These are phyloP conservation scores for Aphanomyces euteiches DNA, from an alignment of 352 stramenopile species.

Conservation along the genomic window DNA sequence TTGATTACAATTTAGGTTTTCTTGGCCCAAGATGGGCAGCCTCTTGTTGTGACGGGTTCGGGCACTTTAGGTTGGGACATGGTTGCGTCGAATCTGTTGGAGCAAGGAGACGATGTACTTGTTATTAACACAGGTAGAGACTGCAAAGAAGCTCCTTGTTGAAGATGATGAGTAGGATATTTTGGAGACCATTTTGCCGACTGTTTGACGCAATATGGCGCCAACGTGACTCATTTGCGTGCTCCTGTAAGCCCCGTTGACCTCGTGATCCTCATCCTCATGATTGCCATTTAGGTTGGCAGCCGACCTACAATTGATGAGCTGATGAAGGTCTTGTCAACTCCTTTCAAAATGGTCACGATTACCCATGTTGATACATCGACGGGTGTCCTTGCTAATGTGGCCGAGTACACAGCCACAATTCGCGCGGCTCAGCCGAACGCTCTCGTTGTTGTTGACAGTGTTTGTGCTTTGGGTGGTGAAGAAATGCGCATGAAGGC, in stretches of 20 bases:
- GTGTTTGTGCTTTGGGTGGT: constrained; percentile 62
- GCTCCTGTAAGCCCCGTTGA: constrained; percentile 37
- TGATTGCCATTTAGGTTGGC: constrained; percentile 39
- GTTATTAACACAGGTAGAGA: constrained; percentile 59
- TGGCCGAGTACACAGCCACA: constrained; percentile 52
- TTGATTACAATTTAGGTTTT: constrained; percentile 39
- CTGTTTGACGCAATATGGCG: constrained; percentile 65
- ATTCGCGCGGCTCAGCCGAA: constrained; percentile 60
- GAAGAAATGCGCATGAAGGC: constrained; percentile 78
- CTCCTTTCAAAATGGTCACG: constrained; percentile 59
- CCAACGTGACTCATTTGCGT: constrained; percentile 55
- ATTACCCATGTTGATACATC: constrained; percentile 81
- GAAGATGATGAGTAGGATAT: constrained; percentile 40
- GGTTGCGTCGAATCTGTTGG: constrained; percentile 70
- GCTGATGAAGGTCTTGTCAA: constrained; percentile 44
- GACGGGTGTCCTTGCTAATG: constrained; percentile 57
- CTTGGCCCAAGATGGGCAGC: constrained; percentile 62
- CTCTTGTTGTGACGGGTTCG: constrained; percentile 61
- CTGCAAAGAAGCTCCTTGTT: too few relatives aligned
- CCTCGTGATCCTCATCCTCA: too few relatives aligned
- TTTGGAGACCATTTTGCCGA: constrained; percentile 71
- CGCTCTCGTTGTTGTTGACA: constrained; percentile 62
- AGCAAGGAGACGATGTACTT: constrained; percentile 58
- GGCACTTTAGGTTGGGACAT: constrained; percentile 77
- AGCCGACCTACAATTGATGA: constrained; percentile 49